Conservation (phyloP, 345 rosid species). For the Physaria fendleri region DNA sequence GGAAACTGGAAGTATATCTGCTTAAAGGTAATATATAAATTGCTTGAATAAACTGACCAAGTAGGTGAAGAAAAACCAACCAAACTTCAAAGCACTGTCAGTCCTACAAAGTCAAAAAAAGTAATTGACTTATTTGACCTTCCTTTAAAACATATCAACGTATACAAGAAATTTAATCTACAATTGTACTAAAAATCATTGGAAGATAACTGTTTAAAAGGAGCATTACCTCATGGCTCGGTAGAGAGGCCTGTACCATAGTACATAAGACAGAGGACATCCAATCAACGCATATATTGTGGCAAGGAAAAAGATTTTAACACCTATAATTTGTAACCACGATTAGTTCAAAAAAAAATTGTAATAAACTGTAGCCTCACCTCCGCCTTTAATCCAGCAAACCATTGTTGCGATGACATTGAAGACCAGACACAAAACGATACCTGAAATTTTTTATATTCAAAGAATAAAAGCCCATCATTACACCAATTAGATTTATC, state of each 20-base stretch:
- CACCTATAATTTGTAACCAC: constrained; percentile 46
- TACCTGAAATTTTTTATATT: constrained; percentile 46
- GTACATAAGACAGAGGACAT: constrained; percentile 76
- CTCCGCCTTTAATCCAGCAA: constrained; percentile 93
- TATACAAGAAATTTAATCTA: too few relatives aligned
- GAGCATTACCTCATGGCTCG: constrained; percentile 76
- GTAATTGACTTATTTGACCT: not conserved
- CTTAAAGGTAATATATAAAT: not conserved
- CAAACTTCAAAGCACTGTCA: constrained; percentile 88
- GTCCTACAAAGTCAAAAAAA: constrained; percentile 59
- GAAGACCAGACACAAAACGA: constrained; percentile 77
- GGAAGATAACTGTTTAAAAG: not conserved
- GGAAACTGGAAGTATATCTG: not conserved
- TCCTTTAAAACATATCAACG: not conserved
- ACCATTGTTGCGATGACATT: constrained; percentile 76
- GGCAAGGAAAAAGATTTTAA: constrained; percentile 86
- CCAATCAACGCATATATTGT: constrained; percentile 77
- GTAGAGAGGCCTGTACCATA: constrained; percentile 98
- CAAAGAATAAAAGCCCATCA: not conserved
- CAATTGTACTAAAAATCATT: not conserved
- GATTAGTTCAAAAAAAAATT: not conserved
- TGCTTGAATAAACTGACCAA: constrained; percentile 69
- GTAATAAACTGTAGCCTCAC: constrained; percentile 34
- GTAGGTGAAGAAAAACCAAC: constrained; percentile 96
- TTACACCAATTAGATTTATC: not conserved